A percentile compares a stretch with the other conserved stretches of the same genome.
Evolutionary conservation across 2,329 filamentous ascomycete species (phyloP).

Genomic region (Fusarium burgessii): DNA sequence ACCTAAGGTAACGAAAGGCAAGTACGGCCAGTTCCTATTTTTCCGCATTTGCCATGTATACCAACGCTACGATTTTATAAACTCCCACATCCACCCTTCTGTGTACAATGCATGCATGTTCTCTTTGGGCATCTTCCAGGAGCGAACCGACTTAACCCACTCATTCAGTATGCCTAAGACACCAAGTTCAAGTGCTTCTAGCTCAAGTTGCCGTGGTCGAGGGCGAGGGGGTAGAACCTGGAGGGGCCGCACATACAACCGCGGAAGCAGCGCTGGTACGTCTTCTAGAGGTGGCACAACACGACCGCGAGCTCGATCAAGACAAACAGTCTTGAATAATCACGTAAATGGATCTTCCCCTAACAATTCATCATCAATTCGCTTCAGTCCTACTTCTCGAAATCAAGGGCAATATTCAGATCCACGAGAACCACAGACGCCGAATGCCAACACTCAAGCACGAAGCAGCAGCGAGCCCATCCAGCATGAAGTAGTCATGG

Average conservation of each 20-base stretch:
- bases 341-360: not conserved
- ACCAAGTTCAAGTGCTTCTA: slow-evolving; percentile 12
- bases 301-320: not conserved
- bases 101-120: not conserved
- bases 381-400: not conserved
- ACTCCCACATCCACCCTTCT: not conserved
- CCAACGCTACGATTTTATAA: not conserved
- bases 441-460: not conserved
- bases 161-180: slow-evolving; percentile 25
- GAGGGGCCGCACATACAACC: not conserved
- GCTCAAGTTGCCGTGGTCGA: slow-evolving; percentile 18
- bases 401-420: not conserved
- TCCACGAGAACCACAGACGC: not conserved
- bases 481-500: slow-evolving; percentile 77
- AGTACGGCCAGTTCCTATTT: not conserved
- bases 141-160: not conserved
- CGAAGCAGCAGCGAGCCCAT: slow-evolving; percentile 26
- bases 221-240: slow-evolving; percentile 10
- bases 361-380: not conserved
- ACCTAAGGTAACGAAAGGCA: not conserved
- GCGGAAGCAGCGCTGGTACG: slow-evolving; percentile 4
- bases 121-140: not conserved
- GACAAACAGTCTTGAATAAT: not conserved
- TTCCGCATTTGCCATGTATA: not conserved
- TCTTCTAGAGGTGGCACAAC: slow-evolving; percentile 17